Evolutionary conservation across 495 filamentous ascomycete genomes (phyloP).

Genomic region (Xylaria intraflava): DNA sequence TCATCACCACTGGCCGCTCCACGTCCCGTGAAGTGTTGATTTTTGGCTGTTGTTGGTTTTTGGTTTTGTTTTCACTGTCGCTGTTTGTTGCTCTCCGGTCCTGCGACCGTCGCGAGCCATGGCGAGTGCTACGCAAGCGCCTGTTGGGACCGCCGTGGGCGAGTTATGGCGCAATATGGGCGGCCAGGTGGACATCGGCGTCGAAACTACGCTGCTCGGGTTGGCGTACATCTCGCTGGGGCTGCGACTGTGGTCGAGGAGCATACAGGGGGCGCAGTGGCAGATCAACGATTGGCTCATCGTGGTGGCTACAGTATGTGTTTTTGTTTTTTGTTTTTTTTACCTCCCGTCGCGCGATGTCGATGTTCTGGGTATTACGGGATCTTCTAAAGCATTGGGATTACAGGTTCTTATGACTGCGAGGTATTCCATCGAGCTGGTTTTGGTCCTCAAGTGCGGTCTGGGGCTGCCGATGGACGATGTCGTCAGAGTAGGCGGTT

Average conservation of each 20-base stretch:
- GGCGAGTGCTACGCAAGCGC: no score
- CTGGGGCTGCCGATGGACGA: neutral
- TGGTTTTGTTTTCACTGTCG: no score
- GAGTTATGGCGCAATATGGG: neutral
- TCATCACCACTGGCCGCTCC: no score
- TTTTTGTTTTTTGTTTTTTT: no score
- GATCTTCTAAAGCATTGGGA: neutral
- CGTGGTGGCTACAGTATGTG: neutral
- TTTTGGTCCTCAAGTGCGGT: neutral
- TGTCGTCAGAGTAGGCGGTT: neutral
- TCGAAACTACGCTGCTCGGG: neutral
- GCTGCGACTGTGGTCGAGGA: neutral
- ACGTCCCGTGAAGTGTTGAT: no score
- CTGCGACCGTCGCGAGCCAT: no score
- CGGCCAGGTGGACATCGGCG: neutral
- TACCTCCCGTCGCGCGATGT: neutral
- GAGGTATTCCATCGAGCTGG: neutral
- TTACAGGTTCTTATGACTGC: neutral
- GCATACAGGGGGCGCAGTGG: neutral
- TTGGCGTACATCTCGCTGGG: neutral
- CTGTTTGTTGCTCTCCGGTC: no score
- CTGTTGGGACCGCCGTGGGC: neutral
- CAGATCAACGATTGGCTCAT: conserved; percentile 1
- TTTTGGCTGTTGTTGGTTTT: no score
- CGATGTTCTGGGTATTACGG: neutral